These are phyloP conservation scores for Biancaea sappan DNA, from an alignment of 306 rosid genomes.

Conservation along the genomic window DNA sequence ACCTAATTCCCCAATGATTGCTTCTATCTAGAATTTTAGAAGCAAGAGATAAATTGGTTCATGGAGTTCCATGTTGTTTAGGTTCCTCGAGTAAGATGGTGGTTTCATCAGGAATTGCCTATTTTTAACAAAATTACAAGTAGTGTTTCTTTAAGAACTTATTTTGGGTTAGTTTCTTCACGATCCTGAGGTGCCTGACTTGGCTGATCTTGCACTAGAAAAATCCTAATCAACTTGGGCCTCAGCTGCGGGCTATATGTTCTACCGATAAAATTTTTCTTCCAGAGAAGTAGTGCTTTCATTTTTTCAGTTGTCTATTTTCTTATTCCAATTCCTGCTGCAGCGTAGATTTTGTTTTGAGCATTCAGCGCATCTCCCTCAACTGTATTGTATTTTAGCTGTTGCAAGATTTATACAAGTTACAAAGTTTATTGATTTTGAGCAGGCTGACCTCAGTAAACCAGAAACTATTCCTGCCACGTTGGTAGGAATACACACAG, in stretches of 20 bases:
- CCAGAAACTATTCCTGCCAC: conserved; percentile 96
- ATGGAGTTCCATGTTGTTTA: background rate
- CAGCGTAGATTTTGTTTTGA: background rate
- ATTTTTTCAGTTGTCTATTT: background rate
- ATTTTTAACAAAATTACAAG: background rate
- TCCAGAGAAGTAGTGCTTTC: background rate
- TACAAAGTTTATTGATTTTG: conserved; percentile 15
- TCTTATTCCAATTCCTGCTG: background rate
- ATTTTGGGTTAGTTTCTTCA: too few species aligned
- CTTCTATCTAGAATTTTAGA: background rate
- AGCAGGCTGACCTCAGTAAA: conserved; percentile 85
- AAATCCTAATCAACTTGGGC: too few species aligned
- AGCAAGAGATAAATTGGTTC: background rate
- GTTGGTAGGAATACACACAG: conserved; percentile 83
- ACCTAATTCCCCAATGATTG: background rate
- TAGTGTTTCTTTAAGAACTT: too few species aligned
- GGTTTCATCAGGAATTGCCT: background rate
- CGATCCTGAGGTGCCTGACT: too few species aligned
- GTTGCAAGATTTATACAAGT: background rate
- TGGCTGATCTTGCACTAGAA: too few species aligned
- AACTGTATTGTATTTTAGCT: background rate
- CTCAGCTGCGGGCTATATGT: background rate
- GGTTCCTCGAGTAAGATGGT: background rate
- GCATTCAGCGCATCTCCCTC: background rate
- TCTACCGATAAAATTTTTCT: background rate